Evolutionary conservation across 1,284 basidiomycete species (phyloP).

Genomic region (Apiotrichum domesticum): DNA sequence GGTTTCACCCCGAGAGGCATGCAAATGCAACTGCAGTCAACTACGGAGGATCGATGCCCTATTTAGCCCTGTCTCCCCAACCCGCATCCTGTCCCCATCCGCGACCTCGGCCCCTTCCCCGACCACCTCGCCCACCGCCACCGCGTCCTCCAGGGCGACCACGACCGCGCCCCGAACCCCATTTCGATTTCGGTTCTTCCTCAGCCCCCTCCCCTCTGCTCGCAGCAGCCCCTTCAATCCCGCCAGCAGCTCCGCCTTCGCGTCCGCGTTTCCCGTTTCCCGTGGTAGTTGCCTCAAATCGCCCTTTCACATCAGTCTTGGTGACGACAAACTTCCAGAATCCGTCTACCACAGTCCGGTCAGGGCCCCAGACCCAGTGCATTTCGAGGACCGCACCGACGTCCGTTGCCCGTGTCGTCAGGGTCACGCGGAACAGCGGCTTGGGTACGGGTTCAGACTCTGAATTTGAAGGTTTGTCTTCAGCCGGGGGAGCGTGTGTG

Average conservation of each 20-base stretch:
- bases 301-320: conserved; percentile 26
- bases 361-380: conserved; percentile 60
- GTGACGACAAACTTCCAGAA: conserved; percentile 58
- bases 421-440: conserved; percentile 31
- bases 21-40: too few species aligned
- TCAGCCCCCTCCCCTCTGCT: too few species aligned
- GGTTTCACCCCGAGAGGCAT: too few species aligned
- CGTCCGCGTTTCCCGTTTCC: not conserved
- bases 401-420: conserved; percentile 6
- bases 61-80: not conserved
- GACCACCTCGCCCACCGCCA: not conserved
- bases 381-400: conserved; percentile 45
- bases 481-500: too few species aligned
- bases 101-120: not conserved
- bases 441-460: too few species aligned
- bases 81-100: conserved; percentile 1
- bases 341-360: conserved; percentile 60
- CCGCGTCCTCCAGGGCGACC: not conserved
- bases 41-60: too few species aligned
- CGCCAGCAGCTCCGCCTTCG: not conserved
- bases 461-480: too few species aligned
- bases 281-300: too few species aligned
- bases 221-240: too few species aligned
- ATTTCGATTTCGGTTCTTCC: too few species aligned
- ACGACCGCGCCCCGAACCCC: too few species aligned